Evolutionary conservation across 768 basidiomycete species (phyloP).

Genomic region (Mycena galericulata): DNA sequence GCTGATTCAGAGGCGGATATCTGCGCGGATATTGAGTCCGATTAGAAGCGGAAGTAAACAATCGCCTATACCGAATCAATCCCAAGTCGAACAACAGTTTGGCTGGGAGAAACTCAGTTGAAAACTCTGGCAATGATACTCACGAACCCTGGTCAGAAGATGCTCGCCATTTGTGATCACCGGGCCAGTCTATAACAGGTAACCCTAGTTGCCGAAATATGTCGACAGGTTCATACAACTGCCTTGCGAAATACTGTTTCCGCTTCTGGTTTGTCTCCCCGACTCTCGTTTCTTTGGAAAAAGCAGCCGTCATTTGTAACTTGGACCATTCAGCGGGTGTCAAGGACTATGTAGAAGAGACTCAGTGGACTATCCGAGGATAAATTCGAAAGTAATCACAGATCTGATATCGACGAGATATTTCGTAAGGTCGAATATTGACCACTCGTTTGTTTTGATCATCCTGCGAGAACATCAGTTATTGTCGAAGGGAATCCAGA

Average conservation of each 20-base stretch:
- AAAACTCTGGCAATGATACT: not conserved
- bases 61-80: conserved; percentile 54
- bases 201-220: conserved; percentile 78
- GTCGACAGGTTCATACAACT: conserved; percentile 89
- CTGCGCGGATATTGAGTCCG: not conserved
- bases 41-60: no score
- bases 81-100: conserved; percentile 84
- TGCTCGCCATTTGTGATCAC: conserved; percentile 81
- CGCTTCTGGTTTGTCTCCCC: conserved; percentile 47
- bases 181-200: conserved; percentile 93
- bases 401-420: conserved; percentile 89
- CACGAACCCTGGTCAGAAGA: conserved; percentile 87
- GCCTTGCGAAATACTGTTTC: conserved; percentile 69
- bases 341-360: conserved; percentile 38
- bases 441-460: conserved; percentile 93
- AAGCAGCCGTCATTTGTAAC: conserved; percentile 79
- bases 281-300: conserved; percentile 66
- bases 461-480: conserved; percentile 60
- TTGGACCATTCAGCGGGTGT: conserved; percentile 61
- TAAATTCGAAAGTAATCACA: conserved; percentile 20
- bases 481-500: not conserved
- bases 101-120: conserved; percentile 56
- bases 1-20: conserved; percentile 71
- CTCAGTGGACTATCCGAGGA: not conserved
- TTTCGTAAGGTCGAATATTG: conserved; percentile 83